A percentile compares a stretch with the other conserved stretches of the same genome.
Evolutionary conservation across 148 eudicot genomes (phyloP).

Genomic region (Fagopyrum tataricum): DNA sequence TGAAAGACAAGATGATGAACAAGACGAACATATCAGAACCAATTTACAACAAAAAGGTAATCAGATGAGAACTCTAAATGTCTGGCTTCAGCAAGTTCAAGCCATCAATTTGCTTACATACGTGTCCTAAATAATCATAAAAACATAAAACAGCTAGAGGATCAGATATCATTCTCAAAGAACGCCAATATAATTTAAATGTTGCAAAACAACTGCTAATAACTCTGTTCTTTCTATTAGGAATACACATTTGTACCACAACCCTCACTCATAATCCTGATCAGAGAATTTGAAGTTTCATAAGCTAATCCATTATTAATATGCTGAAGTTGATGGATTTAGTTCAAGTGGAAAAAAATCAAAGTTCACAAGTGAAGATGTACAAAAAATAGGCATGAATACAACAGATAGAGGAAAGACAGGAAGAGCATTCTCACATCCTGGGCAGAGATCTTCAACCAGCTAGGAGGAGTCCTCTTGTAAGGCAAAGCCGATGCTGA

Average conservation of each 20-base stretch:
- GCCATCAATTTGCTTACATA: too few relatives aligned
- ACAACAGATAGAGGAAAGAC: not conserved
- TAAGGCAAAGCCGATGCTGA: constrained; percentile 15
- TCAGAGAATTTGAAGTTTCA: not conserved
- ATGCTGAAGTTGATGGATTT: not conserved
- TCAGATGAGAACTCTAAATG: too few relatives aligned
- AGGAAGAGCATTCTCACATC: constrained; percentile 18
- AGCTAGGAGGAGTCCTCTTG: constrained; percentile 27
- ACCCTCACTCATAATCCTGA: not conserved
- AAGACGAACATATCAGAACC: not conserved
- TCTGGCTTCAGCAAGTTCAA: too few relatives aligned
- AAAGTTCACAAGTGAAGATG: not conserved
- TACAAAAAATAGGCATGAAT: not conserved
- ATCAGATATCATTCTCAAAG: not conserved
- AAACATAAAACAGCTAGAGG: not conserved
- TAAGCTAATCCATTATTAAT: not conserved
- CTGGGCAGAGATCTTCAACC: constrained; percentile 32
- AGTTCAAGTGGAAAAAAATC: not conserved
- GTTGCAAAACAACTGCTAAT: not conserved
- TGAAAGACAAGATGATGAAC: not conserved
- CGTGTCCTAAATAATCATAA: too few relatives aligned
- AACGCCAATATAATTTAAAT: not conserved
- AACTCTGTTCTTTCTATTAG: not conserved
- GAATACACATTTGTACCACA: not conserved
- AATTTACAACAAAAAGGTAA: too few relatives aligned